Evolutionary conservation across 1,284 basidiomycete species (phyloP), one percentile per base, ranked within the genome.

Genomic region (Cryptococcus floricola): DNA sequence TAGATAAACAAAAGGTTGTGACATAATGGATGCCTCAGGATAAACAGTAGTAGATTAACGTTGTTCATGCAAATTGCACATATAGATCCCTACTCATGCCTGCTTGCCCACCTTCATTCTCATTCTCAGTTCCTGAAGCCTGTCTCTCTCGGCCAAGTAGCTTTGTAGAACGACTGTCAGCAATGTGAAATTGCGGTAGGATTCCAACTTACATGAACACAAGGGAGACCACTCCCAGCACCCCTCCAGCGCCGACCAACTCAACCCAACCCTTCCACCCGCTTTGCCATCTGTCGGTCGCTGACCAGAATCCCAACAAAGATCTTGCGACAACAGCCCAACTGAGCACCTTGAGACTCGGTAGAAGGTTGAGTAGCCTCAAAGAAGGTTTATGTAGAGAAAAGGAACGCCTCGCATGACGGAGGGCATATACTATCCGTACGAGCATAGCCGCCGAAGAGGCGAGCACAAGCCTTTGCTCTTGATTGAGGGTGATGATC

Each of bases 401-500:
- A 52, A 56, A 58, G 25, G 53, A 56, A 5, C 54, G 39, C 4
- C 50, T 49, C 1, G 65, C 72, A 54, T 74, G 72, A 1, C 37
- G 19, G 3, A 54, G 54, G 9, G 72, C 69, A 48, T 71, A 74
- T 0, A 49, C 50, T 31, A 77, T 73, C 18, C 75, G 59, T 3
- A 73, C 62, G 4, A 66, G n/a, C 75, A 75, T 77, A 10, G 69
- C 65, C 6, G 64, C 44, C 28, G 67, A 70, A 5, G 68, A 70
- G 84, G 90, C 90, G 73, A 90, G 93, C 27, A 93, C 91, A 71
- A 94, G 92, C 4, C 65, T 58, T 54, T 67, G 61, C 61, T 72
- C 71, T 4, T 57, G 63, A 16, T 58, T 66, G 5, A 39, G 39
- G 12, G 52, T 44, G 8, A 52, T 16, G 12, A 19, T 41, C 28